These are phyloP conservation scores for Aaosphaeria arxii DNA, from an alignment of 2,329 filamentous ascomycete genomes.

Conservation along the genomic window DNA sequence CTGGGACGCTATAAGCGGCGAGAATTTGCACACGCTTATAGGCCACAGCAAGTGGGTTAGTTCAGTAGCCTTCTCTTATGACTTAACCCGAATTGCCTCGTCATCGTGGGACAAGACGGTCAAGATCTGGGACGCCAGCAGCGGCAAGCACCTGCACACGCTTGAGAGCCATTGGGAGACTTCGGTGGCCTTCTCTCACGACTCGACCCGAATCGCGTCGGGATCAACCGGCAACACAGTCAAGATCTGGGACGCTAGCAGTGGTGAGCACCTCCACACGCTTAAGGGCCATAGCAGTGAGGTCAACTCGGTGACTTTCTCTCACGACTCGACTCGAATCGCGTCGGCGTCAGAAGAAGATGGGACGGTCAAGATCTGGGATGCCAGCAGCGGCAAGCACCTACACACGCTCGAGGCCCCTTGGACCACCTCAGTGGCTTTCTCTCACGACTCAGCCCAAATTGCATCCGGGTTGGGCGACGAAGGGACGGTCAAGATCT, in stretches of 20 bases:
- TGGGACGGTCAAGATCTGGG: constrained; percentile 17
- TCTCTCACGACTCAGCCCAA: constrained; percentile 15
- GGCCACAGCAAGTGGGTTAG: constrained; percentile 7
- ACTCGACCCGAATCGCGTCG: constrained; percentile 13
- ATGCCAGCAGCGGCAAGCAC: constrained; percentile 33
- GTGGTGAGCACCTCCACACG: constrained; percentile 9
- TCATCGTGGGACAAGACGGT: constrained; percentile 11
- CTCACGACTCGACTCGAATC: constrained; percentile 1
- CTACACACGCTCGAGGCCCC: constrained; percentile 60
- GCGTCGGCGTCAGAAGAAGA: constrained; percentile 5
- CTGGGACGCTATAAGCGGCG: constrained; percentile 11
- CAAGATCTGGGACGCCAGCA: constrained; percentile 35
- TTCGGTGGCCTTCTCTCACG: constrained; percentile 19
- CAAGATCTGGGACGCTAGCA: constrained; percentile 14
- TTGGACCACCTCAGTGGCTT: constrained; percentile 14
- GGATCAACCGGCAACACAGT: constrained; percentile 12
- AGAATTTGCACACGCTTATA: constrained; percentile 11
- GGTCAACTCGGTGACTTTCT: not conserved
- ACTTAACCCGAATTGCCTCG: constrained; percentile 13
- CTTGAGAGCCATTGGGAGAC: constrained; percentile 14
- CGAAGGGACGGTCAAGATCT: constrained; percentile 14
- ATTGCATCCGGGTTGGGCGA: constrained; percentile 13
- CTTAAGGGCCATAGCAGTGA: constrained; percentile 7
- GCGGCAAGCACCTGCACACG: constrained; percentile 38
- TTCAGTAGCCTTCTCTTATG: constrained; percentile 19